These are phyloP conservation scores for Dothistroma pini DNA, from an alignment of 2,329 filamentous ascomycete species.

Conservation along the genomic window DNA sequence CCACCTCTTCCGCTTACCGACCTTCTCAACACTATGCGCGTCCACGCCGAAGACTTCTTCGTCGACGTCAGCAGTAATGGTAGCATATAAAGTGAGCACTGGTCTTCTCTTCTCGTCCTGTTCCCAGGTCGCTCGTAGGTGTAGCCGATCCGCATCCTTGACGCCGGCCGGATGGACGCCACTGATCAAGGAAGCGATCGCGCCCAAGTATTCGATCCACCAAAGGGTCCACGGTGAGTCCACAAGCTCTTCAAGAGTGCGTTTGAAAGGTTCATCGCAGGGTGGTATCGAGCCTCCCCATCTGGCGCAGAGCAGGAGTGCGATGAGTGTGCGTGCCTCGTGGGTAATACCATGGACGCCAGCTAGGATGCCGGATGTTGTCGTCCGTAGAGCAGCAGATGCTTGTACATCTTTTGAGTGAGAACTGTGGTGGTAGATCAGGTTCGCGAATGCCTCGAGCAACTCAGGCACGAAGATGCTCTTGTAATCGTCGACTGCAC, in stretches of 20 bases:
- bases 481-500: conserved; percentile 35
- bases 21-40: conserved; percentile 48
- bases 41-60: conserved; percentile 42
- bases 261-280: conserved; percentile 54
- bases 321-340: conserved; percentile 65
- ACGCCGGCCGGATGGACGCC: conserved; percentile 60
- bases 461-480: conserved; percentile 44
- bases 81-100: conserved; percentile 44
- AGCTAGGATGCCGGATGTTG: conserved; percentile 64
- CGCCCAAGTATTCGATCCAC: conserved; percentile 64
- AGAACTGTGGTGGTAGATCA: conserved; percentile 50
- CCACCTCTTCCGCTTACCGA: conserved; percentile 60
- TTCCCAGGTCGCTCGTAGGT: conserved; percentile 43
- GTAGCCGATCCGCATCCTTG: conserved; percentile 39
- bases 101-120: conserved; percentile 41
- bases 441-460: conserved; percentile 56
- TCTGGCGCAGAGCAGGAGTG: conserved; percentile 66
- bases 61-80: conserved; percentile 38
- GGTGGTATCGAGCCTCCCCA: conserved; percentile 66
- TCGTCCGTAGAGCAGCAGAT: conserved; percentile 67
- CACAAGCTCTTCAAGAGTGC: conserved; percentile 52
- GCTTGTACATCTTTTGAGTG: conserved; percentile 51
- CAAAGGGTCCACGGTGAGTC: conserved; percentile 53
- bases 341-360: conserved; percentile 72
- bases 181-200: conserved; percentile 56